Conservation (phyloP, 495 filamentous ascomycete genomes). For the Aspergillus panamensis region DNA sequence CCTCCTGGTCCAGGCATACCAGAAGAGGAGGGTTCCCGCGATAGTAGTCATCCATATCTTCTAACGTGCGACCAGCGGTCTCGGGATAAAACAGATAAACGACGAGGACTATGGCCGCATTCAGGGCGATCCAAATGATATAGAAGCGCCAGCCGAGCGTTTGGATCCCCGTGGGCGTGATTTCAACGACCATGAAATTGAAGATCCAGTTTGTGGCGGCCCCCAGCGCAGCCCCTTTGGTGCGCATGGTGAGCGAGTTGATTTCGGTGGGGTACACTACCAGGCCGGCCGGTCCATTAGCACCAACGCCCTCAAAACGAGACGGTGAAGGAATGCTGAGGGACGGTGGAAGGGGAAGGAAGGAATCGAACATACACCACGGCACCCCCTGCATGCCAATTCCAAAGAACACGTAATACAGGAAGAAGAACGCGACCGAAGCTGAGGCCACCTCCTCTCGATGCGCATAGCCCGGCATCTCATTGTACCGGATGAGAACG, state of each 20-base stretch:
- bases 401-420: conserved; percentile 49
- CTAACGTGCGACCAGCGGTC: conserved; percentile 44
- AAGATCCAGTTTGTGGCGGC: conserved; percentile 56
- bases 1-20: conserved; percentile 38
- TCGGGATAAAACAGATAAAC: conserved; percentile 58
- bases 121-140: conserved; percentile 58
- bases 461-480: conserved; percentile 21
- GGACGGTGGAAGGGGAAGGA: neutral
- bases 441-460: conserved; percentile 32
- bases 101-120: conserved; percentile 51
- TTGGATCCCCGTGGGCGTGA: conserved; percentile 55
- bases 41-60: conserved; percentile 46
- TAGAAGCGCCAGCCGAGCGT: conserved; percentile 54
- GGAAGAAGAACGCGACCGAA: conserved; percentile 46
- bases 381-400: conserved; percentile 43
- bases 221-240: conserved; percentile 51
- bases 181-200: conserved; percentile 61
- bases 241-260: conserved; percentile 54
- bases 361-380: conserved; percentile 15
- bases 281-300: too few relatives aligned
- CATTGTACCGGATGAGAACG: conserved; percentile 38
- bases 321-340: too few relatives aligned
- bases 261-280: conserved; percentile 39
- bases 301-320: too few relatives aligned
- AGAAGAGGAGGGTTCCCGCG: conserved; percentile 34